phyloP scores from a whole-genome alignment of 345 rosid genomes.

The Camelina neglecta region DNA sequence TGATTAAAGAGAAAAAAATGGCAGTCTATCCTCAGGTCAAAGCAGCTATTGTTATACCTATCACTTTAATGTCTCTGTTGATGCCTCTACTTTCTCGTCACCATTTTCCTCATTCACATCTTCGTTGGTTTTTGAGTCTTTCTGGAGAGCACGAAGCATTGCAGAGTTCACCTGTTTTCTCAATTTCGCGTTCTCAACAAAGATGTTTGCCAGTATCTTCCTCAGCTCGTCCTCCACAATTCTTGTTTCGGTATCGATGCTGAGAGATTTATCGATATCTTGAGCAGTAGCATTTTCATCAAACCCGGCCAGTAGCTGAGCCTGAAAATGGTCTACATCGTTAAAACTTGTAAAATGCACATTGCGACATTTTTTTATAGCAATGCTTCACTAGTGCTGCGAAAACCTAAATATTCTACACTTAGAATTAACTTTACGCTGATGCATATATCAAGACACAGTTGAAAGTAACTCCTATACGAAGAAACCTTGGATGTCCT shows the following conservation, averaged over 20 bases:
- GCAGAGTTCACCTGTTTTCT: conserved; percentile 70
- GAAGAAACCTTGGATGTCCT: conserved; percentile 10
- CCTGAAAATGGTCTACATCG: conserved; percentile 52
- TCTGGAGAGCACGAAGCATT: conserved; percentile 49
- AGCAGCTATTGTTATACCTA: conserved; percentile 37
- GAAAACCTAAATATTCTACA: conserved; percentile 12
- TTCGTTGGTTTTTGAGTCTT: conserved; percentile 23
- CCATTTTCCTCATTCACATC: conserved; percentile 29
- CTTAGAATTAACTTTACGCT: conserved; percentile 16
- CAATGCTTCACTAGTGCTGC: conserved; percentile 22
- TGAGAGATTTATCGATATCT: conserved; percentile 27
- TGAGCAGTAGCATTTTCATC: conserved; percentile 45
- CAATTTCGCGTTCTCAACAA: conserved; percentile 60
- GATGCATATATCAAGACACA: conserved; percentile 29
- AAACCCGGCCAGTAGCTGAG: conserved; percentile 54
- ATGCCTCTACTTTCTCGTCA: conserved; percentile 29
- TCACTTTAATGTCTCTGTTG: conserved; percentile 35
- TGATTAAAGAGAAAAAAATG: conserved; percentile 16
- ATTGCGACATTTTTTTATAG: neutral
- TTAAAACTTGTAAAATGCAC: conserved; percentile 28
- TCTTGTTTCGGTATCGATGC: conserved; percentile 34
- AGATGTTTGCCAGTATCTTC: conserved; percentile 56
- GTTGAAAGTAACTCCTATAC: neutral
- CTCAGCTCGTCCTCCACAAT: conserved; percentile 55
- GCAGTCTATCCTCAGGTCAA: conserved; percentile 34